Evolutionary conservation across 495 filamentous ascomycete species (phyloP), one percentile per base, ranked within the genome.

Genomic region (Xylaria nigripes): DNA sequence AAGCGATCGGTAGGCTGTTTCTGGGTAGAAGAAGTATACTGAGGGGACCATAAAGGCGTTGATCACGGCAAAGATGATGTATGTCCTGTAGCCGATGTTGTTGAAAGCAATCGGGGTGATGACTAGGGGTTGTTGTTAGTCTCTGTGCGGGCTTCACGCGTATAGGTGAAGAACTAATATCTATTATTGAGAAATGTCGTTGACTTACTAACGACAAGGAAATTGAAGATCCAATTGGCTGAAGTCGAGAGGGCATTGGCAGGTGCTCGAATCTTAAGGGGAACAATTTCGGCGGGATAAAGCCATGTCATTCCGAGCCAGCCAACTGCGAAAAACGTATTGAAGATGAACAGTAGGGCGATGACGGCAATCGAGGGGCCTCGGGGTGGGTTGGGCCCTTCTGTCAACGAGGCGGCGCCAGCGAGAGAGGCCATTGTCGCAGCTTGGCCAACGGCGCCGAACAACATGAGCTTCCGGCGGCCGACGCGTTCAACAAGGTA

Each of bases 21-120:
- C 86, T 0, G 85, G 85, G 64, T 85, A 87, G 78, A 88, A 85
- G 75, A 86, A 85, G 69, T 84, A 87, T 47, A 86, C 76, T 6
- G 79, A 72, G 0, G 83, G 84, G 50, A 88, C 72, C 63, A 89
- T 87, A 63, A 79, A 75, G 44, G 81, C 83, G 66, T 89, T 89
- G 61, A 86, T 86, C 54, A 83, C 82, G 13, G 86, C 87, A 61
- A 90, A 90, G 62, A 89, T 86, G 61, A 88, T 83, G 62, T 90
- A 91, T 2, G 85, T 89, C 66, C 79, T 70, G 63, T 85, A 89
- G 13, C 68, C 66, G 59, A 89, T 89, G 41, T 72, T 80, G 49
- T 81, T 65, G 64, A 89, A 89, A 0, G 82, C 75, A 0, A 86
- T 72, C 0, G 87, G 86, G 0, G 85, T 86, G 54, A 87, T 81